Evolutionary conservation across 2,329 filamentous ascomycete species (phyloP), one percentile per base, ranked within the genome.

Genomic region (Diaporthe velutina): DNA sequence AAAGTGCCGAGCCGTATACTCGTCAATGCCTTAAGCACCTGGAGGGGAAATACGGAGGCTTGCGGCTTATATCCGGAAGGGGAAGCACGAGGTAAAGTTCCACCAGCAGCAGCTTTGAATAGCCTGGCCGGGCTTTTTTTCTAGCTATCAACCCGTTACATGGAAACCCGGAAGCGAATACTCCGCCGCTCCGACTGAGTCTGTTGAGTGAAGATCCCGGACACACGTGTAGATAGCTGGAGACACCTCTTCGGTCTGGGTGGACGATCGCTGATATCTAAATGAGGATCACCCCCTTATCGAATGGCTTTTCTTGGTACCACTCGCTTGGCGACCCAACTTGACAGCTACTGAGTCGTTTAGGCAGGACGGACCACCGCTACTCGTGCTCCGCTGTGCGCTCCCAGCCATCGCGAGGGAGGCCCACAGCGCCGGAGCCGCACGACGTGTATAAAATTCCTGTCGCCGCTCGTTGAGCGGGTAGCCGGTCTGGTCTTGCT

Each of bases 401-500:
- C n/a, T 54, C 48, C 48, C n/a, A 68, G 64, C 48, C 64, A 68
- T 68, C 30, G 64, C 48, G 64, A 68, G 48, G 33, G 33, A 40
- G 54, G 48, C 33, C 64, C 64, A 68, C 64, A 68, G 64, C 22
- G 33, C 33, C 28, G 64, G 64, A 67, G 64, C 64, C 64, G 64
- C 45, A 67, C 33, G 30, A 52, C 45, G 64, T 68, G 64, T 68
- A 68, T 68, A 68, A 68, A 68, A 68, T 54, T 68, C 64, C 48
- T 45, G 64, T 33, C 33, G n/a, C 25, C 45, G 33, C 64, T 68
- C 64, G 15, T 10, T 48, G 40, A 25, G 15, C n/a, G n/a, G 35
- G n/a, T 54, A 48, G 40, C 28, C 25, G 33, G n/a, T 68, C 33
- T 30, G 8, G n/a, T 19, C 13, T 28, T 22, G 8, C 13, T 68